Conservation (phyloP, 164 flowering plant genomes). For the Vitis rotundifolia region DNA sequence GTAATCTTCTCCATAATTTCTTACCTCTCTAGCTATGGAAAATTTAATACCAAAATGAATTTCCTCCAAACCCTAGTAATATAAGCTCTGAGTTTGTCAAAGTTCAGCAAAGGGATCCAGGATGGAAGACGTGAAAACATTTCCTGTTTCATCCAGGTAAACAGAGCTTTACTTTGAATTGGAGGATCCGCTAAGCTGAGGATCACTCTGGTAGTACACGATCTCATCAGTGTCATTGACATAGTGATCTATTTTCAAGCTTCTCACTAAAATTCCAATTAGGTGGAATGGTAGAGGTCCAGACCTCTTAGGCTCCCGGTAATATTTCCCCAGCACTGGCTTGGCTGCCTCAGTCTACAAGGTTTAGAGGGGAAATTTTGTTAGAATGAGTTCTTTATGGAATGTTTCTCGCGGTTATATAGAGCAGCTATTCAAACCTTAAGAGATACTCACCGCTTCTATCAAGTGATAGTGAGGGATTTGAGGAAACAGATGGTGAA, state of each 20-base stretch:
- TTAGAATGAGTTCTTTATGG: too few relatives aligned
- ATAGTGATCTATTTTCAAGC: conserved; percentile 49
- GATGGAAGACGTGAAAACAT: not conserved
- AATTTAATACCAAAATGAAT: too few relatives aligned
- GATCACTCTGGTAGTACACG: conserved; percentile 55
- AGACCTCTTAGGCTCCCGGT: conserved; percentile 52
- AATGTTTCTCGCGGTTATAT: too few relatives aligned
- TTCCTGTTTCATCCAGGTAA: not conserved
- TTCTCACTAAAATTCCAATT: conserved; percentile 32
- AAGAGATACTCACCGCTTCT: conserved; percentile 57
- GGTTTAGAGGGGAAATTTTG: not conserved
- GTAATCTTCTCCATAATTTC: not conserved
- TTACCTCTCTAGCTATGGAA: too few relatives aligned
- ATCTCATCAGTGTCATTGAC: conserved; percentile 57
- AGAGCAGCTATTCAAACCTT: too few relatives aligned
- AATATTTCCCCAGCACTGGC: conserved; percentile 60
- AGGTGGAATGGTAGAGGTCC: conserved; percentile 50
- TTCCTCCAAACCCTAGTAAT: too few relatives aligned
- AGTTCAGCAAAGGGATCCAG: too few relatives aligned
- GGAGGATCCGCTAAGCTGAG: conserved; percentile 18
- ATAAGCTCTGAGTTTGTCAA: too few relatives aligned
- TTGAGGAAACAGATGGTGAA: conserved; percentile 71
- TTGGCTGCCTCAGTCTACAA: conserved; percentile 59
- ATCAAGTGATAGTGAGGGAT: conserved; percentile 66
- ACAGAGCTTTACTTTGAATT: too few relatives aligned